Evolutionary conservation across 345 rosid genomes (phyloP).

Genomic region (Hibiscus mutabilis): DNA sequence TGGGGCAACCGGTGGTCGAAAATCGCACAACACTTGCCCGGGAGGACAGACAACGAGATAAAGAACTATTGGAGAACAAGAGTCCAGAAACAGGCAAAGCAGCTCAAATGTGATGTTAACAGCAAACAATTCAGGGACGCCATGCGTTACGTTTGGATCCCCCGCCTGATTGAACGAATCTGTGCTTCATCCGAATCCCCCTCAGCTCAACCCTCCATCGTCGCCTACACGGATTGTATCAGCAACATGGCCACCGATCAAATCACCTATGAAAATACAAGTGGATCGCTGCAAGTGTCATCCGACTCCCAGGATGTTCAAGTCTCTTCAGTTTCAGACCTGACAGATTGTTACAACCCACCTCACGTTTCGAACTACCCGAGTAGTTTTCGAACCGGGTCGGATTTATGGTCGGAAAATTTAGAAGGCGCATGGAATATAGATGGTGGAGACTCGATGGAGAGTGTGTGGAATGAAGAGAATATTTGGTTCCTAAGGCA

Average conservation of each 20-base stretch:
- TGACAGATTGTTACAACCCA: not conserved
- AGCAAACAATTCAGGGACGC: not conserved
- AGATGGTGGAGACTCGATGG: not conserved
- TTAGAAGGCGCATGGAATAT: not conserved
- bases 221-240: too few species aligned
- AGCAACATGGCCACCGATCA: too few species aligned
- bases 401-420: not conserved
- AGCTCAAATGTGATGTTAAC: not conserved
- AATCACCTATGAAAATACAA: not conserved
- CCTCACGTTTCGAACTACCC: not conserved
- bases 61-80: not conserved
- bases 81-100: not conserved
- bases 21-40: not conserved
- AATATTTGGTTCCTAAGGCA: not conserved
- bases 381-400: not conserved
- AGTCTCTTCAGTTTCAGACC: not conserved
- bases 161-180: not conserved
- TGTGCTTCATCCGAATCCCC: not conserved
- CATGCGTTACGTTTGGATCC: not conserved
- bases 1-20: not conserved
- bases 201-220: not conserved
- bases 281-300: not conserved
- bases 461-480: not conserved
- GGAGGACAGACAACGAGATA: not conserved
- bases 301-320: not conserved